These are phyloP conservation scores for Cercospora janseana DNA, from an alignment of 2,329 filamentous ascomycete species.

Conservation along the genomic window DNA sequence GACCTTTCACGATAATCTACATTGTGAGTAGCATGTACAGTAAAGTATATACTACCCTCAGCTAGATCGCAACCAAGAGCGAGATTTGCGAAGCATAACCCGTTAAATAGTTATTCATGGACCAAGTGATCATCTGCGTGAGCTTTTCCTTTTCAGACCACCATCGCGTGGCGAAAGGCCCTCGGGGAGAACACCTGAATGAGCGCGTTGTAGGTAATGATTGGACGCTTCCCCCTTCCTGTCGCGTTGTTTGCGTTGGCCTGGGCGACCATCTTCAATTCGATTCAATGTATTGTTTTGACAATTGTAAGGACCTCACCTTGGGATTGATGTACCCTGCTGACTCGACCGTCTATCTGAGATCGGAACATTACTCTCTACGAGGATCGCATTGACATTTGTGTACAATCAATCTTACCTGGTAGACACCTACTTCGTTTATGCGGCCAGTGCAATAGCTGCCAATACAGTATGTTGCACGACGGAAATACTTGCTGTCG, in stretches of 20 bases:
- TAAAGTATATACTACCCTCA: slow-evolving; percentile 54
- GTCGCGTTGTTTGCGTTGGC: slow-evolving; percentile 38
- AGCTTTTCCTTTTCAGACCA: no score
- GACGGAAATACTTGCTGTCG: background rate
- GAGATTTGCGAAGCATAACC: no score
- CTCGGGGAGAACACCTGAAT: background rate
- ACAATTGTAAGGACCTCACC: slow-evolving; percentile 31
- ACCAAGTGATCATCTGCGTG: no score
- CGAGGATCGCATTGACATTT: slow-evolving; percentile 49
- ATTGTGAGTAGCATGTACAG: slow-evolving; percentile 62
- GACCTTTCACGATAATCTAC: slow-evolving; percentile 51
- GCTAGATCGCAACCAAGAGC: slow-evolving; percentile 53
- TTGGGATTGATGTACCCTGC: background rate
- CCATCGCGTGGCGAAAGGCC: no score
- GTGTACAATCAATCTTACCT: slow-evolving; percentile 56
- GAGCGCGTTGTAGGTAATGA: slow-evolving; percentile 31
- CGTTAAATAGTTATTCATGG: no score
- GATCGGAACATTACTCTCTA: slow-evolving; percentile 45
- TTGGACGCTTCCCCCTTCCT: slow-evolving; percentile 36
- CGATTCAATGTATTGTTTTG: slow-evolving; percentile 48
- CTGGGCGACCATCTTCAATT: slow-evolving; percentile 41
- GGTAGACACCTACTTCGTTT: slow-evolving; percentile 51
- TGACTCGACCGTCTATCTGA: slow-evolving; percentile 40
- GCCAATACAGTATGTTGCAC: slow-evolving; percentile 26
- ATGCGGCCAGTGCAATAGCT: slow-evolving; percentile 34